Percentiles rank a stretch among this genome's conserved stretches.
phyloP scores from a whole-genome alignment of 495 filamentous ascomycete species.

The Achaetomiella virescens region DNA sequence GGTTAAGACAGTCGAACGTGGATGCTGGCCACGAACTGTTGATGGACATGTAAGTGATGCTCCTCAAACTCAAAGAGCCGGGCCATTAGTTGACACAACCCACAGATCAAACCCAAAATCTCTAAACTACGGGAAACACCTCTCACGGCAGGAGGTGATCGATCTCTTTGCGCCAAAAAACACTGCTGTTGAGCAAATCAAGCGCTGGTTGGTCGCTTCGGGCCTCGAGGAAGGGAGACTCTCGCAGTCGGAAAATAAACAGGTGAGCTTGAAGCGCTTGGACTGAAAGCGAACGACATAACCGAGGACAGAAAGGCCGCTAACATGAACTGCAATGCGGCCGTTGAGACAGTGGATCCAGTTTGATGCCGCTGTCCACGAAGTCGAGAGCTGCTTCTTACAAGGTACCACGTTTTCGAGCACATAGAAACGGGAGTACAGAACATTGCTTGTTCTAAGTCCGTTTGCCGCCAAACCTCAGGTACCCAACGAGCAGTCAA shows the following conservation, averaged over 20 bases:
- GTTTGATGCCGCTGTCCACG: conserved; percentile 49
- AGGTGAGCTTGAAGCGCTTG: conserved; percentile 19
- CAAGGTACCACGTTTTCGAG: conserved; percentile 51
- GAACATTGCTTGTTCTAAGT: conserved; percentile 29
- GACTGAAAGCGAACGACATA: conserved; percentile 21
- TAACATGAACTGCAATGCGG: not conserved
- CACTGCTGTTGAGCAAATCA: conserved; percentile 38
- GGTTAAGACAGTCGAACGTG: conserved; percentile 28
- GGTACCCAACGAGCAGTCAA: not conserved
- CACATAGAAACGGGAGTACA: conserved; percentile 29
- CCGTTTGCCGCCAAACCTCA: not conserved
- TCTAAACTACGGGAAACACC: conserved; percentile 49
- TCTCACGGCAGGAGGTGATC: conserved; percentile 42
- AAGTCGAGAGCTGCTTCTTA: conserved; percentile 50
- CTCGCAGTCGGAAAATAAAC: conserved; percentile 22
- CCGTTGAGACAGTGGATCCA: conserved; percentile 34
- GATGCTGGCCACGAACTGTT: conserved; percentile 26
- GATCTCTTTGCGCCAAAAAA: conserved; percentile 46
- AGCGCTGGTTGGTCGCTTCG: conserved; percentile 43
- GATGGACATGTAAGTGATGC: conserved; percentile 29
- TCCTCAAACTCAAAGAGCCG: too few relatives aligned
- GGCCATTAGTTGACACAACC: conserved; percentile 55
- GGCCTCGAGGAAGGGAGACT: conserved; percentile 40
- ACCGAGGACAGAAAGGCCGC: conserved; percentile 3
- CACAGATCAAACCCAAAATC: conserved; percentile 69